These are phyloP conservation scores for Thielaviopsis punctulata DNA, from an alignment of 2,329 filamentous ascomycete species.

Conservation along the genomic window DNA sequence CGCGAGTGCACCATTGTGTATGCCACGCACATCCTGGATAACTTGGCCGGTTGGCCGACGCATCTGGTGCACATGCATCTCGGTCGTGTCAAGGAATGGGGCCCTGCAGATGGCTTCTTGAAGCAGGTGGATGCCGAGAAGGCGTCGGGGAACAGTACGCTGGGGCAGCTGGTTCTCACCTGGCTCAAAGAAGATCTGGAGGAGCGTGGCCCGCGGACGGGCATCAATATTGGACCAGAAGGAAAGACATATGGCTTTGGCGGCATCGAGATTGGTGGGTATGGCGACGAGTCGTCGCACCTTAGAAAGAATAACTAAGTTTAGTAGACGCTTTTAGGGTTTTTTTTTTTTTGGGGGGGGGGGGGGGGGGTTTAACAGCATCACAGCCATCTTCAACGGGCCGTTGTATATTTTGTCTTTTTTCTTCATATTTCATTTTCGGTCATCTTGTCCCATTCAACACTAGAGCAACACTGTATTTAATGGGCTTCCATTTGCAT, in stretches of 20 bases:
- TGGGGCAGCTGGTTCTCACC: slow-evolving; percentile 72
- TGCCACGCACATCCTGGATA: slow-evolving; percentile 92
- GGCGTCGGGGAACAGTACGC: slow-evolving; percentile 52
- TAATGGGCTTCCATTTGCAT: neutral
- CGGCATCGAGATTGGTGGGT: slow-evolving; percentile 36
- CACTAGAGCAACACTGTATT: neutral
- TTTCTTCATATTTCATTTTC: neutral
- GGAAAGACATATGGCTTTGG: slow-evolving; percentile 44
- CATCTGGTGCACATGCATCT: slow-evolving; percentile 93
- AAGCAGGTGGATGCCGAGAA: slow-evolving; percentile 26
- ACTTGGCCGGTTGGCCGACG: slow-evolving; percentile 84
- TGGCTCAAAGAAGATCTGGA: slow-evolving; percentile 74
- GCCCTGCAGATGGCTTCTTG: slow-evolving; percentile 53
- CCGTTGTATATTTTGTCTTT: neutral
- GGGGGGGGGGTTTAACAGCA: neutral
- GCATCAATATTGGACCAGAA: slow-evolving; percentile 37
- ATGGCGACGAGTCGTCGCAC: slow-evolving; percentile 33
- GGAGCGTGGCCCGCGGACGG: slow-evolving; percentile 58
- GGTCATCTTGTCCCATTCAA: neutral
- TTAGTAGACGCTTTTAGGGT: neutral
- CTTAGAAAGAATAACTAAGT: neutral
- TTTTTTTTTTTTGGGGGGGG: no score
- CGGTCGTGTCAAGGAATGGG: slow-evolving; percentile 77
- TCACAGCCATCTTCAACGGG: neutral
- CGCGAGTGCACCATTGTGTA: slow-evolving; percentile 86